Evolutionary conservation across 2,329 filamentous ascomycete species (phyloP).

Genomic region (Fusarium verticillioides): DNA sequence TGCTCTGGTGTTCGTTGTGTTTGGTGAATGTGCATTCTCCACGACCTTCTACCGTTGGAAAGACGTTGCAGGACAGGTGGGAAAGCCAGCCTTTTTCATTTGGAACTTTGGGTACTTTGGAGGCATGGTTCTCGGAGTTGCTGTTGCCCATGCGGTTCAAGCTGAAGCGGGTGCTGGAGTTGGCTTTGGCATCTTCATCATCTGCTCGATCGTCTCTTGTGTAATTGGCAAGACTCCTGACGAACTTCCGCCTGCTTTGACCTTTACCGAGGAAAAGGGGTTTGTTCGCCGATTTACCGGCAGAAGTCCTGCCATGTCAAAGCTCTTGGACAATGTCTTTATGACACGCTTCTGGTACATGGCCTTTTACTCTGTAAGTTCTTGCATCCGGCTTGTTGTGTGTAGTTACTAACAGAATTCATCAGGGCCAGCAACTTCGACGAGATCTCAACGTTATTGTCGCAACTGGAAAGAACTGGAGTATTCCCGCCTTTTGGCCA

Average conservation of each 20-base stretch:
- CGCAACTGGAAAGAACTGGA: slow-evolving; percentile 65
- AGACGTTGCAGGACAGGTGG: slow-evolving; percentile 57
- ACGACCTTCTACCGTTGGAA: slow-evolving; percentile 65
- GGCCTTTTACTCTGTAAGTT: slow-evolving; percentile 66
- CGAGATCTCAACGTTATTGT: slow-evolving; percentile 66
- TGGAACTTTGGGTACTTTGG: slow-evolving; percentile 65
- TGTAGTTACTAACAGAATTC: slow-evolving; percentile 1
- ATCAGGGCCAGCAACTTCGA: slow-evolving; percentile 65
- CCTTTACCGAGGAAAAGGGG: slow-evolving; percentile 52
- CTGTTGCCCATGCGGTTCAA: slow-evolving; percentile 58
- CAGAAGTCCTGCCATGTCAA: slow-evolving; percentile 3
- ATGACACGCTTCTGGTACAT: slow-evolving; percentile 62
- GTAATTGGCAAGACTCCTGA: slow-evolving; percentile 57
- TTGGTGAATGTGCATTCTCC: slow-evolving; percentile 62
- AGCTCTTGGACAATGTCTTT: slow-evolving; percentile 53
- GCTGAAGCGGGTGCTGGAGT: slow-evolving; percentile 60
- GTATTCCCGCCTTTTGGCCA: slow-evolving; percentile 63
- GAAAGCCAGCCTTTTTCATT: slow-evolving; percentile 55
- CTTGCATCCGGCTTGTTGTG: neutral
- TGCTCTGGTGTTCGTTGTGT: slow-evolving; percentile 64
- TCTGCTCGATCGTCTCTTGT: slow-evolving; percentile 53
- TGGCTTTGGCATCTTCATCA: slow-evolving; percentile 64
- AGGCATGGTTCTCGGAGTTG: slow-evolving; percentile 62
- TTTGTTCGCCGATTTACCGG: slow-evolving; percentile 51
- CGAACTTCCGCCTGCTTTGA: slow-evolving; percentile 53